Conservation (phyloP, 768 basidiomycete species). For the Candolleomyces efflorescens region DNA sequence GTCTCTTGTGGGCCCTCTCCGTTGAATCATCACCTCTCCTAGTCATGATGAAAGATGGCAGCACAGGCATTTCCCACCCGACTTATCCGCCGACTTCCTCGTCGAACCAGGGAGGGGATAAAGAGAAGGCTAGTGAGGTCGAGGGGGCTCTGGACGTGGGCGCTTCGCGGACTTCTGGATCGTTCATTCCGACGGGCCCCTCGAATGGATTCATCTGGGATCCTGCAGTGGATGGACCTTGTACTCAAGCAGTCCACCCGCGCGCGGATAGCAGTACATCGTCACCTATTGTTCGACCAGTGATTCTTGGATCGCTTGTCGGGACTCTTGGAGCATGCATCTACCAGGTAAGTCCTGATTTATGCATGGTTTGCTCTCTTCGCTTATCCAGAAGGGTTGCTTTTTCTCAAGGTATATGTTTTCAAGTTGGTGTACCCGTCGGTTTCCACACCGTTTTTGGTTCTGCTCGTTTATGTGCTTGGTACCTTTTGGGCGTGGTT, state of each 20-base stretch:
- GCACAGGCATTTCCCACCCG: too few relatives aligned
- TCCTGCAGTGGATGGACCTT: conserved; percentile 17
- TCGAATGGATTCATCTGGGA: conserved; percentile 34
- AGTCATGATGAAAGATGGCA: too few relatives aligned
- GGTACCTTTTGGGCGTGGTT: neutral
- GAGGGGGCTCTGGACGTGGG: neutral
- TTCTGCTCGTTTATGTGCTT: neutral
- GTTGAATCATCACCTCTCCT: too few relatives aligned
- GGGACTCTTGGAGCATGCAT: conserved; percentile 42
- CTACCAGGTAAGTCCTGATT: conserved; percentile 14
- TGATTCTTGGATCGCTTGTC: conserved; percentile 37
- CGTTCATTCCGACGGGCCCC: conserved; percentile 17
- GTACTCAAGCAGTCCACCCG: neutral
- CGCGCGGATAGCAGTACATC: conserved; percentile 4
- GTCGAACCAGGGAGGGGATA: conserved; percentile 11
- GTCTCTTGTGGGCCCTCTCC: too few relatives aligned
- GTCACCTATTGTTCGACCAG: conserved; percentile 38
- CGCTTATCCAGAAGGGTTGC: neutral
- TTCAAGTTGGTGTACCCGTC: conserved; percentile 4
- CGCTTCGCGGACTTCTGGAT: neutral
- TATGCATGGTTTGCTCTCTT: neutral
- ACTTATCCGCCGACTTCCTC: neutral
- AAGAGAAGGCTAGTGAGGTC: conserved; percentile 29
- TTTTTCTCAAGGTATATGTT: conserved; percentile 2
- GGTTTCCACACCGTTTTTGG: conserved; percentile 5